Conservation (phyloP, 2,329 filamentous ascomycete genomes). For the Aspergillus melleus region DNA sequence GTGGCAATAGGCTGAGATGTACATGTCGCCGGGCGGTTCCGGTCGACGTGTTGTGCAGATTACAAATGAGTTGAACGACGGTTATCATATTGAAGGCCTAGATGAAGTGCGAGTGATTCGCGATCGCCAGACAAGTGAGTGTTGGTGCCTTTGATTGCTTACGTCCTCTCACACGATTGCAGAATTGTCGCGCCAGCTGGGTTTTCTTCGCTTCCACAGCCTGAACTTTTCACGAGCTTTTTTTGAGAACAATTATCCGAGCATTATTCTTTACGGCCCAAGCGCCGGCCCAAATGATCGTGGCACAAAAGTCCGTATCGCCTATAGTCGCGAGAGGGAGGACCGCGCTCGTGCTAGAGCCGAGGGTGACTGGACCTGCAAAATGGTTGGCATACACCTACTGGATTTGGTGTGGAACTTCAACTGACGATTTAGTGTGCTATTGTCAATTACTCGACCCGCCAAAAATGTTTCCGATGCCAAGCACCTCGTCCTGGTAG, state of each 20-base stretch:
- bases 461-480: conserved; percentile 60
- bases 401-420: background rate
- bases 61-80: conserved; percentile 54
- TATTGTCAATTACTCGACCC: conserved; percentile 58
- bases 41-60: conserved; percentile 51
- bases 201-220: conserved; percentile 56
- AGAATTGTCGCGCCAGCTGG: conserved; percentile 58
- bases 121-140: conserved; percentile 58
- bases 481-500: conserved; percentile 55
- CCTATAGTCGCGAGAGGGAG: conserved; percentile 55
- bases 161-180: conserved; percentile 10
- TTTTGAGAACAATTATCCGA: conserved; percentile 53
- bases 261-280: conserved; percentile 51
- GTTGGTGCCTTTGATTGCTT: background rate
- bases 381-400: conserved; percentile 41
- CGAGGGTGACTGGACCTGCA: conserved; percentile 60
- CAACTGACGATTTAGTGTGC: conserved; percentile 46
- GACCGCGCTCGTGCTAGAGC: conserved; percentile 49
- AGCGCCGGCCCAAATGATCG: conserved; percentile 40
- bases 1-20: conserved; percentile 43
- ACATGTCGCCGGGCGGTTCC: conserved; percentile 33
- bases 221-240: conserved; percentile 54
- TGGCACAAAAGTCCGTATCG: conserved; percentile 50
- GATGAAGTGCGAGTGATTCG: conserved; percentile 60
- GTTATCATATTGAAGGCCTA: conserved; percentile 53